phyloP scores from a whole-genome alignment of 805 yeast species.

The Metschnikowia santaceciliae region DNA sequence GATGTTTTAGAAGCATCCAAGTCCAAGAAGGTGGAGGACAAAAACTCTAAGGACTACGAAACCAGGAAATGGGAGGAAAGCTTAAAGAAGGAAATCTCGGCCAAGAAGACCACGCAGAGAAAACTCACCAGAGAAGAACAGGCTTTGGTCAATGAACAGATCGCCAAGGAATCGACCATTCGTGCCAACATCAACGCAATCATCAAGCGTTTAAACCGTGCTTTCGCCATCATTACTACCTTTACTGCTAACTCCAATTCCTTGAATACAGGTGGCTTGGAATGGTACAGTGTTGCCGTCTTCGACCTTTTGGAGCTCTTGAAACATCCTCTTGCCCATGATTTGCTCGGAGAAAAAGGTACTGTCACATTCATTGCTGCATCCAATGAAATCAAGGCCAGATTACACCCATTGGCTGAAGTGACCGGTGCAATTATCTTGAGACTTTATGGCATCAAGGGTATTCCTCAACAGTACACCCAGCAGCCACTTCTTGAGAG shows the following conservation, averaged over 20 bases:
- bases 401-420: constrained; percentile 47
- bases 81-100: constrained; percentile 69
- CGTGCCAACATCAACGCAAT: constrained; percentile 43
- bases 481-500: constrained; percentile 53
- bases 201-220: constrained; percentile 41
- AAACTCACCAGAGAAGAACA: constrained; percentile 79
- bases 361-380: constrained; percentile 51
- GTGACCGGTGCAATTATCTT: constrained; percentile 70
- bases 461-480: constrained; percentile 43
- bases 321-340: constrained; percentile 26
- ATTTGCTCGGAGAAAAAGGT: constrained; percentile 43
- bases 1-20: constrained; percentile 50
- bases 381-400: constrained; percentile 45
- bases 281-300: constrained; percentile 74
- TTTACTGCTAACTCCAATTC: constrained; percentile 41
- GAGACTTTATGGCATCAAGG: constrained; percentile 47
- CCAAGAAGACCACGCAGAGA: constrained; percentile 50
- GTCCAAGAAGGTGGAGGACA: constrained; percentile 47
- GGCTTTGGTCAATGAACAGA: constrained; percentile 54
- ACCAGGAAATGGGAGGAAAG: constrained; percentile 87
- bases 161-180: constrained; percentile 56
- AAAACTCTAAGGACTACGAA: constrained; percentile 80
- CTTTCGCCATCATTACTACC: constrained; percentile 49
- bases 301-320: constrained; percentile 44
- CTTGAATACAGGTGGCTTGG: constrained; percentile 8